These are phyloP conservation scores for Flaveria trinervia DNA, from an alignment of 129 eudicot species.

Conservation along the genomic window DNA sequence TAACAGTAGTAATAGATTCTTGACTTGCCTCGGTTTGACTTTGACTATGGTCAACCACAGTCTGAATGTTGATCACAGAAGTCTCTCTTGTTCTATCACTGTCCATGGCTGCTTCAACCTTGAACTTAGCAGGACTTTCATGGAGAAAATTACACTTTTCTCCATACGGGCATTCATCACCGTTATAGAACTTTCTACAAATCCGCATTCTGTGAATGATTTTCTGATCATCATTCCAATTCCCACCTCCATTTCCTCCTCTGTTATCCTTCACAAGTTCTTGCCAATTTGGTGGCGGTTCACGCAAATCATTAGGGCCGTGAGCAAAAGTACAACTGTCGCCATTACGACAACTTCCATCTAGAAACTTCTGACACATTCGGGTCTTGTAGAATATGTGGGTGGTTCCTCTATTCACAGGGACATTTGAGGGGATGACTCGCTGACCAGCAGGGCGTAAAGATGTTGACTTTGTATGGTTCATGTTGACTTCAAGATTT, in stretches of 20 bases:
- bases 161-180: slow-evolving; percentile 90
- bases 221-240: slow-evolving; percentile 66
- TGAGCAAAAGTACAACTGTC: slow-evolving; percentile 82
- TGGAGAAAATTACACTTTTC: slow-evolving; percentile 80
- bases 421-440: slow-evolving; percentile 29
- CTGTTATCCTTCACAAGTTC: slow-evolving; percentile 64
- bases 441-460: slow-evolving; percentile 28
- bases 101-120: slow-evolving; percentile 24
- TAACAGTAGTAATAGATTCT: slow-evolving; percentile 5
- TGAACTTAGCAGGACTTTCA: slow-evolving; percentile 58
- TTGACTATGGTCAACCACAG: slow-evolving; percentile 41
- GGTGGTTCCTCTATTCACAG: slow-evolving; percentile 57
- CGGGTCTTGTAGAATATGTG: slow-evolving; percentile 83
- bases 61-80: slow-evolving; percentile 58
- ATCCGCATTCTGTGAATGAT: slow-evolving; percentile 59
- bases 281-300: slow-evolving; percentile 92
- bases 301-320: slow-evolving; percentile 67
- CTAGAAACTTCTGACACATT: slow-evolving; percentile 62
- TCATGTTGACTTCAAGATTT: slow-evolving; percentile 37
- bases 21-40: slow-evolving; percentile 20
- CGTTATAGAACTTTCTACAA: slow-evolving; percentile 73
- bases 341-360: slow-evolving; percentile 70
- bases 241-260: slow-evolving; percentile 30
- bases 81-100: slow-evolving; percentile 47
- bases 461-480: slow-evolving; percentile 39